Conservation (phyloP, 768 basidiomycete species). For the Russula griseocarnosa region DNA sequence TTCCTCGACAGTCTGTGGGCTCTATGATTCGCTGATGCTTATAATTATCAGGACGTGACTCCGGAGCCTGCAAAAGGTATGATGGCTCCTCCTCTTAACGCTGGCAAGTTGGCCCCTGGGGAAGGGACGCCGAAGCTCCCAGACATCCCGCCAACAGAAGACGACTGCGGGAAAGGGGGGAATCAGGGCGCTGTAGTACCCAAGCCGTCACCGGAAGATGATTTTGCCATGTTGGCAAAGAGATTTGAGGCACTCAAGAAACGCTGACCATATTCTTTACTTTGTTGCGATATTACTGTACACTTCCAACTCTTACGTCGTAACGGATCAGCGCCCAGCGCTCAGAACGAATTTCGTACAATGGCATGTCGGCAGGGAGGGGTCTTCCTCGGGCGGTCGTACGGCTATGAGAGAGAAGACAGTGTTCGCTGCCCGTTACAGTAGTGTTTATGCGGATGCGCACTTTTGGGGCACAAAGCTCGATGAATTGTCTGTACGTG, state of each 20-base stretch:
- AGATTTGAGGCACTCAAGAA: constrained; percentile 89
- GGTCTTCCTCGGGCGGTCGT: neutral
- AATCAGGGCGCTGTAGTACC: constrained; percentile 32
- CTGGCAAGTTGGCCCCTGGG: constrained; percentile 18
- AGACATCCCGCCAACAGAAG: constrained; percentile 49
- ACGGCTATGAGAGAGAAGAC: neutral
- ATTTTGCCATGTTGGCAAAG: constrained; percentile 69
- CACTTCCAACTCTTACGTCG: neutral
- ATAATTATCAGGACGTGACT: constrained; percentile 6
- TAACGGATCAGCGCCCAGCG: neutral
- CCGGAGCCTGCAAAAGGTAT: neutral
- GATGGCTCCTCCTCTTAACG: neutral
- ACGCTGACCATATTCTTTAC: constrained; percentile 40
- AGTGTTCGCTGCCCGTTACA: no score
- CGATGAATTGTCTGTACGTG: no score
- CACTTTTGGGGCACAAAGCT: no score
- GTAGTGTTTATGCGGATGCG: neutral
- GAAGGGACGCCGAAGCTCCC: constrained; percentile 44
- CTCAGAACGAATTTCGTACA: neutral
- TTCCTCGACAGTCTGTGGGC: neutral
- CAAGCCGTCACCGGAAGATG: constrained; percentile 50
- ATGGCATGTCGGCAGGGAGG: neutral
- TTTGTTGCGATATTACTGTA: neutral
- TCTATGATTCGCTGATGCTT: neutral
- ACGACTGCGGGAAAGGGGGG: constrained; percentile 36